Conservation (phyloP, 108 stramenopile species). For the Nitzschia palea region DNA sequence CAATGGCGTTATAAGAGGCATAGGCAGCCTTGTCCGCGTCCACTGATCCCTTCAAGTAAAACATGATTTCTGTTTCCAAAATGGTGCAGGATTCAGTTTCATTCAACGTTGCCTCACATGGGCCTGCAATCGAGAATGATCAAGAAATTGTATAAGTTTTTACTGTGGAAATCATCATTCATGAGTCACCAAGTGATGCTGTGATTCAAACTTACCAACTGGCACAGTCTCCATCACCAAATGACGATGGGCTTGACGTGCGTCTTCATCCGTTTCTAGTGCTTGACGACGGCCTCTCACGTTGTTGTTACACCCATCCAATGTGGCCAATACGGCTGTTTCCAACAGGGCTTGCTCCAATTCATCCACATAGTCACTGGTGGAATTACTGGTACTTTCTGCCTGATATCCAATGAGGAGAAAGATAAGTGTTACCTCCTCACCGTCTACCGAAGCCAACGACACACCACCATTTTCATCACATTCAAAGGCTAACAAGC, state of each 20-base stretch:
- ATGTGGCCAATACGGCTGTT: slow-evolving; percentile 23
- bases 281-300: neutral
- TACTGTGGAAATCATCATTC: too few relatives aligned
- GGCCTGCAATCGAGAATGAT: neutral
- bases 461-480: neutral
- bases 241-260: neutral
- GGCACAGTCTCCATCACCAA: slow-evolving; percentile 1
- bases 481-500: slow-evolving; percentile 8
- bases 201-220: slow-evolving; percentile 6
- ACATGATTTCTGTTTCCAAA: slow-evolving; percentile 30
- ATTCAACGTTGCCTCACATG: slow-evolving; percentile 14
- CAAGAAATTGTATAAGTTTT: neutral
- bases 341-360: slow-evolving; percentile 19
- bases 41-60: slow-evolving; percentile 18
- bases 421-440: neutral
- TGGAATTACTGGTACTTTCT: slow-evolving; percentile 27
- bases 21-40: slow-evolving; percentile 25
- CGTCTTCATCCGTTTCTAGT: neutral
- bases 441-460: neutral
- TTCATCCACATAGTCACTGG: slow-evolving; percentile 22
- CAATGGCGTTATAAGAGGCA: slow-evolving; percentile 26
- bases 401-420: slow-evolving; percentile 26
- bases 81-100: slow-evolving; percentile 21
- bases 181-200: neutral
- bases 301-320: slow-evolving; percentile 18